Evolutionary conservation across 2,329 filamentous ascomycete species (phyloP), one percentile per base, ranked within the genome.

Genomic region (Fonsecaea pedrosoi): DNA sequence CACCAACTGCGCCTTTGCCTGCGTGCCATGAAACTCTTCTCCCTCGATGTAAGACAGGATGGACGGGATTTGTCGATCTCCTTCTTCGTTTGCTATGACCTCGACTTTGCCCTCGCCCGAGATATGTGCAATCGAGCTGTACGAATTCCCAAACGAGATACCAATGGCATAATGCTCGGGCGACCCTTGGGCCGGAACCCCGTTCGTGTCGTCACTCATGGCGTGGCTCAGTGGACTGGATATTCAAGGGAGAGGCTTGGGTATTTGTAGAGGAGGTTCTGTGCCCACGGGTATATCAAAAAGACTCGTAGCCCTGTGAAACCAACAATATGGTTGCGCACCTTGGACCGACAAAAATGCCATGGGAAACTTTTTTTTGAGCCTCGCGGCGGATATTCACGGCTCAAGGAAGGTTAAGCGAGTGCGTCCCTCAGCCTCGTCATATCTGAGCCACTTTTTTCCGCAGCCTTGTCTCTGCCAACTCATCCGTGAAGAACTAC

Each of bases 51-150:
- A 99, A 42, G 95, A 97, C 74, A 99, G 85, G 74, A 96, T 89
- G 53, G 93, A 92, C 72, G 95, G 95, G 72, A 99, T 99, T 81
- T 98, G 94, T 80, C 95, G 94, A 82, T 99, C 95, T 85, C 95
- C 95, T 78, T 98, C 95, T 84, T 98, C 95, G 82, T 99, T 98
- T 77, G 95, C 95, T 82, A 99, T 98, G 71, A 99, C 94, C 79
- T 97, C 92, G 71, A 93, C 90, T 85, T 96, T 96, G 81, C 96
- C 94, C 77, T 98, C 94, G 70, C 81, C 80, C 69, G 90, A 87
- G 55, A 94, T 96, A 79, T 89, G 93, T 75, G 94, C 94, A 82
- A 99, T 97, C 68, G 93, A 97, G 83, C 92, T 96, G 89, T 97
- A 96, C 69, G 93, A 94, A 85, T 98, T 99, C 82, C 95, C 95